phyloP scores from a whole-genome alignment of 2,329 filamentous ascomycete genomes.

The Periconia macrospinosa region DNA sequence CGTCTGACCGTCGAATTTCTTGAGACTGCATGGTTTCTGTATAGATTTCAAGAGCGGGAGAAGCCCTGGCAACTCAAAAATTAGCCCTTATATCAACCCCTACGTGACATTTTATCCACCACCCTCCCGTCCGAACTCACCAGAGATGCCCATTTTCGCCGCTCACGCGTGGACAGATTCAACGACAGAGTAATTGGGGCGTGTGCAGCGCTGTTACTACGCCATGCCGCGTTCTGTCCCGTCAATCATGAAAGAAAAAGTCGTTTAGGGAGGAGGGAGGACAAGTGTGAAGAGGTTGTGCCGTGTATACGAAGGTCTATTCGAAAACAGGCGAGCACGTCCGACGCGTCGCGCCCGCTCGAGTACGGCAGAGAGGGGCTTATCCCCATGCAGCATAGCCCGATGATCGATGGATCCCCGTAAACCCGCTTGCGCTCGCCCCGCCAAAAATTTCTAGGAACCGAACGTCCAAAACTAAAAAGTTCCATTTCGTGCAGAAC shows the following conservation, averaged over 20 bases:
- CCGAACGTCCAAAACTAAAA: neutral
- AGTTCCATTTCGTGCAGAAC: neutral
- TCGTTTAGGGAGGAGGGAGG: neutral
- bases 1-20: conserved; percentile 83
- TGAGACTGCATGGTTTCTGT: conserved; percentile 83
- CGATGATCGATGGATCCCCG: neutral
- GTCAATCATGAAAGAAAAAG: neutral
- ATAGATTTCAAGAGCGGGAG: conserved; percentile 94
- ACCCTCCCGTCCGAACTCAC: conserved; percentile 25
- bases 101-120: too few relatives aligned
- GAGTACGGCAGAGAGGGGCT: too few relatives aligned
- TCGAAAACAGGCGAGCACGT: neutral
- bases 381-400: too few relatives aligned
- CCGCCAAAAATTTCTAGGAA: neutral
- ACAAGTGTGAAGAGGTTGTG: neutral
- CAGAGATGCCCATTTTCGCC: conserved; percentile 45
- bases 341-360: neutral
- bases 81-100: conserved; percentile 17
- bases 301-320: neutral
- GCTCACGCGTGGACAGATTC: conserved; percentile 20
- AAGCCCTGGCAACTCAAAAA: conserved; percentile 62
- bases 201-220: neutral
- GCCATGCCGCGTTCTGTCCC: neutral
- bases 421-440: too few relatives aligned
- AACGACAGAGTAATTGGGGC: conserved; percentile 4